These are phyloP conservation scores for Coriolopsis trogii DNA, from an alignment of 1,284 basidiomycete genomes.

Conservation along the genomic window DNA sequence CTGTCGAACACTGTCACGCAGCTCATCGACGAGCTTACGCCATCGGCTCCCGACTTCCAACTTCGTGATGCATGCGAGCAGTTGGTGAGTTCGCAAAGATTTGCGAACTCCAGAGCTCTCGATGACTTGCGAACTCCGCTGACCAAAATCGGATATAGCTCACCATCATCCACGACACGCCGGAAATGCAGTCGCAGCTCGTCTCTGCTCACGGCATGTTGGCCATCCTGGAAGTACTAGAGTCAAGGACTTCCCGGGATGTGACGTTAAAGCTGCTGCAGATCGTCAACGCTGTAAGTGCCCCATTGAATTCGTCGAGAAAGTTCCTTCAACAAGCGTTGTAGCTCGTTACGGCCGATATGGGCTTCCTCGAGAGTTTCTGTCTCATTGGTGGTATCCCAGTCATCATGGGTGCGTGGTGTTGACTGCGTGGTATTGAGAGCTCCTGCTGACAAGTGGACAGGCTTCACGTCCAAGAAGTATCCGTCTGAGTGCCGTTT, in stretches of 20 bases:
- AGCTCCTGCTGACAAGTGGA: background rate
- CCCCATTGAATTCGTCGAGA: background rate
- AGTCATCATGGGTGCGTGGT: constrained; percentile 81
- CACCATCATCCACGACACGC: constrained; percentile 76
- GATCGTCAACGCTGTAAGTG: constrained; percentile 84
- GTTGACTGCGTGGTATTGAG: background rate
- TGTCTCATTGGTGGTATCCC: constrained; percentile 94
- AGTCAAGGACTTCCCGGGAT: constrained; percentile 81
- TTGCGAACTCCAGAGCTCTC: background rate
- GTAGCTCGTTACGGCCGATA: constrained; percentile 85
- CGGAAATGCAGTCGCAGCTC: constrained; percentile 90
- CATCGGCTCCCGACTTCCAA: constrained; percentile 78
- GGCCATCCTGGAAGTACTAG: constrained; percentile 90
- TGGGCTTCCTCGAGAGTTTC: constrained; percentile 91
- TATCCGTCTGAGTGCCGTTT: constrained; percentile 91
- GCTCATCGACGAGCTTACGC: constrained; percentile 85
- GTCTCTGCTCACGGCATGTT: constrained; percentile 94
- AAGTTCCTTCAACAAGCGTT: background rate
- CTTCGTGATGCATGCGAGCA: constrained; percentile 87
- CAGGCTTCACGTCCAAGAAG: constrained; percentile 92
- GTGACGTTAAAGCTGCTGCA: constrained; percentile 84
- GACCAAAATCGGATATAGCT: no score
- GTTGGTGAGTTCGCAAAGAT: constrained; percentile 78
- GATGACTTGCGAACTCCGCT: constrained; percentile 9
- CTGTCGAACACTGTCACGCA: constrained; percentile 80